Percentiles rank a stretch among this genome's conserved stretches.
Conservation (phyloP, 148 eudicot species). For the Rhododendron williamsianum region DNA sequence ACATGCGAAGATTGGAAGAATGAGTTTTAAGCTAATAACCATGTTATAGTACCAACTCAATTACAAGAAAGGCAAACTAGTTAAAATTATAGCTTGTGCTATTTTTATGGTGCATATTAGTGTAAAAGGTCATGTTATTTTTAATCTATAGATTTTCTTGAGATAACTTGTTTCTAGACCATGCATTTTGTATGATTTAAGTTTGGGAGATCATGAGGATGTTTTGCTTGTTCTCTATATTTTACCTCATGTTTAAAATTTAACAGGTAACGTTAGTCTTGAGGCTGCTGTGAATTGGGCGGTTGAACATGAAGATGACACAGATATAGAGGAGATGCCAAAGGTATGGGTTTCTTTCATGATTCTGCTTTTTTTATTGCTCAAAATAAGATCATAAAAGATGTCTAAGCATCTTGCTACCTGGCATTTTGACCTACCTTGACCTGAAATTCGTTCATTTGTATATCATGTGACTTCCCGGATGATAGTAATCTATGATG, state of each 20-base stretch:
- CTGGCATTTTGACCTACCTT: not conserved
- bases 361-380: not conserved
- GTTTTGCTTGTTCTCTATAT: not conserved
- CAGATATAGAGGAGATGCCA: slow-evolving; percentile 86
- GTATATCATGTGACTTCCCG: not conserved
- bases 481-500: not conserved
- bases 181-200: not conserved
- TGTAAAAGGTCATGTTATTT: not conserved
- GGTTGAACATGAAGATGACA: slow-evolving; percentile 90
- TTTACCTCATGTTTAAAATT: not conserved
- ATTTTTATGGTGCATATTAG: not conserved
- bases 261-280: slow-evolving; percentile 61
- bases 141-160: not conserved
- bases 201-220: not conserved
- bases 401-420: slow-evolving; percentile 1
- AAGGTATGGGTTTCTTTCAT: slow-evolving; percentile 38
- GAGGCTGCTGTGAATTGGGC: slow-evolving; percentile 95
- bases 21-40: not conserved
- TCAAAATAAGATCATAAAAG: not conserved
- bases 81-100: not conserved
- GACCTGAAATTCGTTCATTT: not conserved
- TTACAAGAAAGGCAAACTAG: not conserved
- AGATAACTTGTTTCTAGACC: not conserved
- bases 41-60: not conserved
- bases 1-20: not conserved